A percentile compares a stretch with the other conserved stretches of the same genome.
phyloP scores from a whole-genome alignment of 2,329 filamentous ascomycete genomes.

The Orbilia javanica region DNA sequence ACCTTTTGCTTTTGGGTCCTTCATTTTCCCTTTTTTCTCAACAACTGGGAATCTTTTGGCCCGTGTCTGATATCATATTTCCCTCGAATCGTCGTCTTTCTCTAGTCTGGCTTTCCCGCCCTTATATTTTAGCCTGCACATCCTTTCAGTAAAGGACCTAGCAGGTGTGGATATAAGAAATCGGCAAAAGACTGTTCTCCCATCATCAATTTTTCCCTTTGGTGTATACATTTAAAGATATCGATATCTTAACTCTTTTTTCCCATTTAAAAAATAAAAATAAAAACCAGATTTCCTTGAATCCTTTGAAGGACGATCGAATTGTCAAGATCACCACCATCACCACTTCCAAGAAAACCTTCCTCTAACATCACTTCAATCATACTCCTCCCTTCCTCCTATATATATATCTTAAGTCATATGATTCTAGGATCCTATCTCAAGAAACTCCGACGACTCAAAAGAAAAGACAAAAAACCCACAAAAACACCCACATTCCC shows the following conservation, averaged over 20 bases:
- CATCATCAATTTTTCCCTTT: background rate
- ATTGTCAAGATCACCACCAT: constrained; percentile 1
- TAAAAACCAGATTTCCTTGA: no score
- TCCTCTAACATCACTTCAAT: constrained; percentile 3
- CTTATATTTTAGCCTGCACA: constrained; percentile 6
- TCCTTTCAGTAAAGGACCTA: background rate
- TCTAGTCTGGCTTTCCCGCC: constrained; percentile 8
- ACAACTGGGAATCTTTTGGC: constrained; percentile 24
- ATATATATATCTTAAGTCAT: constrained; percentile 14
- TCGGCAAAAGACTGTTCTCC: constrained; percentile 6
- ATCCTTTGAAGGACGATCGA: constrained; percentile 12
- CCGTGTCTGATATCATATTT: constrained; percentile 59
- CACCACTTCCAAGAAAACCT: background rate
- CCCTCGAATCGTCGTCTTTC: constrained; percentile 36
- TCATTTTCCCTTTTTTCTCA: background rate
- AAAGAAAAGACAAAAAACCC: constrained; percentile 1
- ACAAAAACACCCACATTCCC: constrained; percentile 9
- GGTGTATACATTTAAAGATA: constrained; percentile 6
- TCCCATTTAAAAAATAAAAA: no score
- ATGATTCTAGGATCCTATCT: constrained; percentile 41
- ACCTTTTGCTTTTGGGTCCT: constrained; percentile 46
- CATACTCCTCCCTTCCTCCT: background rate
- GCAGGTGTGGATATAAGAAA: constrained; percentile 46
- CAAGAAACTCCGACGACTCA: constrained; percentile 38
- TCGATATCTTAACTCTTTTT: background rate